Conservation (phyloP, 1,139 yeast species). For the Candida albicans region DNA sequence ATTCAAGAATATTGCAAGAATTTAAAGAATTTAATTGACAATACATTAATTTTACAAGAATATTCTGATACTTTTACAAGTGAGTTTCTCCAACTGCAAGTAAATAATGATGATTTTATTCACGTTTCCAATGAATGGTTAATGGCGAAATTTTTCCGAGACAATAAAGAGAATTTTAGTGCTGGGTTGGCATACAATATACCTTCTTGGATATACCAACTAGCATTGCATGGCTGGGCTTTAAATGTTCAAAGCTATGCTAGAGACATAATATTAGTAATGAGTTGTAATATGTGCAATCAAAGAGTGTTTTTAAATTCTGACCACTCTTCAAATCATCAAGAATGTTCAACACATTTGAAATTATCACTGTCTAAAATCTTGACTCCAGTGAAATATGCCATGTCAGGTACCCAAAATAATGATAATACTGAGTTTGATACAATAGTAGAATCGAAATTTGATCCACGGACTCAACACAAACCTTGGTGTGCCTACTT, state of each 20-base stretch:
- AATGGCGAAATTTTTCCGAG: slow-evolving; percentile 26
- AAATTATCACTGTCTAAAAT: slow-evolving; percentile 25
- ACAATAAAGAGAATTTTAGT: slow-evolving; percentile 37
- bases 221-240: slow-evolving; percentile 41
- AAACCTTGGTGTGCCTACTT: slow-evolving; percentile 38
- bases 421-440: slow-evolving; percentile 7
- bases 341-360: slow-evolving; percentile 5
- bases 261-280: slow-evolving; percentile 27
- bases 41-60: slow-evolving; percentile 21
- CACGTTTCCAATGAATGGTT: slow-evolving; percentile 34
- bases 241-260: slow-evolving; percentile 33
- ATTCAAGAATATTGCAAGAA: slow-evolving; percentile 28
- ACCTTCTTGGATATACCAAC: slow-evolving; percentile 34
- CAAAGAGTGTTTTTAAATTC: slow-evolving; percentile 32
- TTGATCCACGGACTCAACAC: slow-evolving; percentile 32
- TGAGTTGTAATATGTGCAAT: slow-evolving; percentile 40
- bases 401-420: slow-evolving; percentile 16
- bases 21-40: slow-evolving; percentile 32
- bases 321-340: not conserved
- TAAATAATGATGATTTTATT: slow-evolving; percentile 17
- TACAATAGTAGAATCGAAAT: slow-evolving; percentile 12
- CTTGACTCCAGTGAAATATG: slow-evolving; percentile 35
- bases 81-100: slow-evolving; percentile 10
- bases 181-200: slow-evolving; percentile 17
- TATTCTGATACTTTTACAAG: slow-evolving; percentile 15